Evolutionary conservation across 352 stramenopile genomes (phyloP).

Genomic region (Phytophthora aleatoria): DNA sequence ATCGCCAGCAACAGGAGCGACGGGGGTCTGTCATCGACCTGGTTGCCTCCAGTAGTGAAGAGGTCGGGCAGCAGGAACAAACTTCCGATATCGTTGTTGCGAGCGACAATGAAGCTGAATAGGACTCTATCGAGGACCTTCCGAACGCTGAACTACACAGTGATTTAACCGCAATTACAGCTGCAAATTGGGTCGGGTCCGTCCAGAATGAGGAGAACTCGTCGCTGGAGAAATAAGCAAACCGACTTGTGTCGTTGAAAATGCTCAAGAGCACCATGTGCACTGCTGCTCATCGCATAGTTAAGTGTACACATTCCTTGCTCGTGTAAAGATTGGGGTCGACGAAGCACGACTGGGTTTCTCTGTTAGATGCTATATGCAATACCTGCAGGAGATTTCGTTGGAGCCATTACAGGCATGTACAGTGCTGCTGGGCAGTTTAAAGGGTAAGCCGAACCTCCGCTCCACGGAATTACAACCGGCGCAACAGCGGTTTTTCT

Average conservation of each 20-base stretch:
- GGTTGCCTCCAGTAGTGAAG: constrained; percentile 3
- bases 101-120: neutral
- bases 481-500: no score
- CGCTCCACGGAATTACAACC: no score
- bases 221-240: neutral
- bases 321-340: no score
- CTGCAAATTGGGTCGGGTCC: neutral
- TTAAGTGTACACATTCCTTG: no score
- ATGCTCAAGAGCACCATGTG: neutral
- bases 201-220: neutral
- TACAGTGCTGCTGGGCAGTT: no score
- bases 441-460: no score
- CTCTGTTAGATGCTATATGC: no score
- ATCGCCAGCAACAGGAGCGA: neutral
- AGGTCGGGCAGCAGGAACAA: neutral
- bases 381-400: no score
- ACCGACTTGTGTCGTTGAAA: no score
- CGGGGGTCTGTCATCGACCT: constrained; percentile 2
- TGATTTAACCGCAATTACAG: neutral
- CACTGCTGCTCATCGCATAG: no score
- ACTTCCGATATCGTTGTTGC: constrained; percentile 1
- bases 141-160: neutral
- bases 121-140: neutral
- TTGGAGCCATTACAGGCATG: no score
- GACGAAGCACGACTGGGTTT: no score